These are phyloP conservation scores for Leccinum holopus DNA, from an alignment of 1,284 basidiomycete genomes.

Conservation along the genomic window DNA sequence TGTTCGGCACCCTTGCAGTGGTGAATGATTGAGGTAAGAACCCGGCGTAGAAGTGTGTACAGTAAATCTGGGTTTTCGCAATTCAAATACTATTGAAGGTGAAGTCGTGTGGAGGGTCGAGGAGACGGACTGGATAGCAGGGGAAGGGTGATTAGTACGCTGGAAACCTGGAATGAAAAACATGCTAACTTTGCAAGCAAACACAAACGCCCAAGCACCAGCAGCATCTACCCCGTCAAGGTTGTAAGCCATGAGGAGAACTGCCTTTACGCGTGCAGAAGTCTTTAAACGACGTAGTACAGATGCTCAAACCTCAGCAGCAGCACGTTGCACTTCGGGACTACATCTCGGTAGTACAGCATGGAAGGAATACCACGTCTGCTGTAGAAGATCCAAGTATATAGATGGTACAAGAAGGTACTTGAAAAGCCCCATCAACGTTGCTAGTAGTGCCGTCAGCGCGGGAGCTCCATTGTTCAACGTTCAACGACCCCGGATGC, in stretches of 20 bases:
- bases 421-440: conserved; percentile 65
- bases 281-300: conserved; percentile 63
- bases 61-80: conserved; percentile 44
- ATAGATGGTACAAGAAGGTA: conserved; percentile 64
- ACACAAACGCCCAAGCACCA: conserved; percentile 66
- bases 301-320: conserved; percentile 78
- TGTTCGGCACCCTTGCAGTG: conserved; percentile 70
- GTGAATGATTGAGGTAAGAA: conserved; percentile 77
- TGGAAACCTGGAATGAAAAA: not conserved
- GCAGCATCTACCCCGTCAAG: conserved; percentile 54
- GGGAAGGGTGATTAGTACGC: conserved; percentile 4
- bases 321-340: conserved; percentile 65
- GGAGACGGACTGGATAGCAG: conserved; percentile 58
- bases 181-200: conserved; percentile 65
- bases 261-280: conserved; percentile 49
- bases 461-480: conserved; percentile 40
- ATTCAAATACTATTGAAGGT: conserved; percentile 61
- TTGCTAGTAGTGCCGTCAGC: conserved; percentile 62
- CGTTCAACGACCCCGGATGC: no score
- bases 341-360: conserved; percentile 55
- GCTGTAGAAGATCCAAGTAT: conserved; percentile 46
- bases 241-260: conserved; percentile 47
- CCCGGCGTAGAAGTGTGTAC: conserved; percentile 60
- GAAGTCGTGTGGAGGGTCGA: conserved; percentile 79
- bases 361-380: conserved; percentile 57